Base-by-base conservation (phyloP, 441 rosid genomes). In the Eruca vesicaria region DNA sequence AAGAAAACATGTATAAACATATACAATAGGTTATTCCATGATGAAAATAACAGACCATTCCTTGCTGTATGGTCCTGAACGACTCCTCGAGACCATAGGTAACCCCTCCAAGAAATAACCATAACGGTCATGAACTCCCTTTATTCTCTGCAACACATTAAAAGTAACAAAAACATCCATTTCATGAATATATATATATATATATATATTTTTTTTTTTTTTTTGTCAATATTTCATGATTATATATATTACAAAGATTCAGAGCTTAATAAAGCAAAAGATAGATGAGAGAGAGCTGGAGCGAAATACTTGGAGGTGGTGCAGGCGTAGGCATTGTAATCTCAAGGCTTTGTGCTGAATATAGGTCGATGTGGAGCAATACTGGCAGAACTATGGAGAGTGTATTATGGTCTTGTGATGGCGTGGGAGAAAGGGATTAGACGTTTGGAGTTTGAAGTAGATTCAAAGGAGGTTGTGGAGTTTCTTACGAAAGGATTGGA, bases 51-150 rank as follows among this genome's bases (percentile, higher is more conserved):
- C 59, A 55, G 14, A 55, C 53, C 90, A 86, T 86, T 73, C 87
- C 96, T 66, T 75, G 84, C 71, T 96, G 85, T 77, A 91, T 80
- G 58, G 86, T 63, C 66, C 84, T 78, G 80, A 87, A 94, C 94
- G 94, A 85, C 73, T 89, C 85, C 43, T 88, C 96, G 48, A 41
- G 48, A 41, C 16, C n/a, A 16, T 12, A 41, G 15, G 48, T 4
- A 41, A 41, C 48, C 48, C 48, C 48, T 41, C 48, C 48, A 14
- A 41, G 48, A 41, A 41, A 6, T 12, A 41, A 41, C 48, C 48
- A 41, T 41, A 12, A 41, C 16, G 48, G 48, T 2, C 48, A 41
- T 41, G 48, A 41, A 15, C 48, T 41, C 48, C 48, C 48, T 41
- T 41, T 41, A 2, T 14, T 41, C 48, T 41, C 15, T 41, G 48